These are phyloP conservation scores for Ogataea minuta DNA, from an alignment of 805 yeast genomes.

Conservation along the genomic window DNA sequence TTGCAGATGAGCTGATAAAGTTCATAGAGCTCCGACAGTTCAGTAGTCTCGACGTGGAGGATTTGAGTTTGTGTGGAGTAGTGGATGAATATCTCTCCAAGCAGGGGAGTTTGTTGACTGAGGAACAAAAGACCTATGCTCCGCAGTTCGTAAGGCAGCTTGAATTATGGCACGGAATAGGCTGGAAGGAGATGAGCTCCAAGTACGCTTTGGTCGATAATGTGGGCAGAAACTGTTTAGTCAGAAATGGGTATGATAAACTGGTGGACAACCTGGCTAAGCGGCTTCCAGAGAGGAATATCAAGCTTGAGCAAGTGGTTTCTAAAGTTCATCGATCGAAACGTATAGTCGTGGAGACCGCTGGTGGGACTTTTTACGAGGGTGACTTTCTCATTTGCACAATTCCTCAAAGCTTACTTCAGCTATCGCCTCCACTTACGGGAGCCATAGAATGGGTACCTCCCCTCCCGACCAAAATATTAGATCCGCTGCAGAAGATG, in stretches of 20 bases:
- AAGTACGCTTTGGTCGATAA: conserved; percentile 67
- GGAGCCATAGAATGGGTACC: conserved; percentile 60
- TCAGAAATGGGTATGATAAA: conserved; percentile 55
- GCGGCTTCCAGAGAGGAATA: conserved; percentile 38
- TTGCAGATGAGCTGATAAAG: conserved; percentile 56
- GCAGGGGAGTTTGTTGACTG: conserved; percentile 46
- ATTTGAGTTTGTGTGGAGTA: conserved; percentile 51
- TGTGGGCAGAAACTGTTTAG: conserved; percentile 76
- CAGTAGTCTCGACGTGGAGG: conserved; percentile 46
- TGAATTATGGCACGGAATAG: conserved; percentile 81
- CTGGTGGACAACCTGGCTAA: conserved; percentile 46
- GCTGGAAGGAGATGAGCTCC: conserved; percentile 65
- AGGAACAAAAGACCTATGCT: conserved; percentile 49
- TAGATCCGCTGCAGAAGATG: conserved; percentile 44
- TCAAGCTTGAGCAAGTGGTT: conserved; percentile 45
- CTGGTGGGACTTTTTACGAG: conserved; percentile 30
- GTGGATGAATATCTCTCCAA: conserved; percentile 42
- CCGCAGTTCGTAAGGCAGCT: conserved; percentile 53
- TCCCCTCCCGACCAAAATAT: conserved; percentile 45
- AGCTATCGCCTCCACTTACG: conserved; percentile 33
- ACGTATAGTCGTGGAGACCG: conserved; percentile 34
- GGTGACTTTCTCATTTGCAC: conserved; percentile 68
- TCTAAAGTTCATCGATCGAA: conserved; percentile 34
- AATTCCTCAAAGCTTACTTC: conserved; percentile 72
- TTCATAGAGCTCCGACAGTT: conserved; percentile 57